These are phyloP conservation scores for Vararia minispora DNA, from an alignment of 768 basidiomycete species.

Conservation along the genomic window DNA sequence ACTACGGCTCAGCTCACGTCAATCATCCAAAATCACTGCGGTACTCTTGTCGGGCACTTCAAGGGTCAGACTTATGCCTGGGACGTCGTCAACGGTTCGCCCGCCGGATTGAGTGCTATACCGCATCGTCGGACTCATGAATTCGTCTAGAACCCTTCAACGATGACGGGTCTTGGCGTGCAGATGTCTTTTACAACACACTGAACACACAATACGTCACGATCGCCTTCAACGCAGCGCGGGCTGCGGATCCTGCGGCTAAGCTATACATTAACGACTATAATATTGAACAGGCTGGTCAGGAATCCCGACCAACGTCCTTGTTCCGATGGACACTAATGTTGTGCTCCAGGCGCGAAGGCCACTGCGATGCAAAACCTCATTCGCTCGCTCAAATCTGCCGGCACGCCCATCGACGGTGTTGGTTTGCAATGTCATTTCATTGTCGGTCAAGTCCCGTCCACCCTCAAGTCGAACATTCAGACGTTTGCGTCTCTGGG, in stretches of 20 bases:
- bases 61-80: conserved; percentile 31
- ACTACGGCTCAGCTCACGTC: conserved; percentile 20
- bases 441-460: conserved; percentile 45
- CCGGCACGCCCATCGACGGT: conserved; percentile 45
- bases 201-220: conserved; percentile 38
- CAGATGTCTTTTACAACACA: conserved; percentile 40
- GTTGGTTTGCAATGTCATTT: conserved; percentile 53
- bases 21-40: conserved; percentile 25
- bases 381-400: conserved; percentile 33
- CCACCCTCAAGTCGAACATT: conserved; percentile 34
- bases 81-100: conserved; percentile 40
- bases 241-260: conserved; percentile 39
- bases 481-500: conserved; percentile 46
- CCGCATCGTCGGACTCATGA: not conserved
- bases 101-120: not conserved
- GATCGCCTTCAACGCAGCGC: conserved; percentile 41
- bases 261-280: conserved; percentile 45
- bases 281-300: conserved; percentile 23
- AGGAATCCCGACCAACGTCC: not conserved
- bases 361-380: conserved; percentile 45
- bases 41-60: conserved; percentile 26
- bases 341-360: conserved; percentile 28
- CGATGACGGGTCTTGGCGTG: conserved; percentile 46
- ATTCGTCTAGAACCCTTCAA: conserved; percentile 34
- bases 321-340: not conserved